Conservation (phyloP, 805 yeast species). For the Candida sithepensis region DNA sequence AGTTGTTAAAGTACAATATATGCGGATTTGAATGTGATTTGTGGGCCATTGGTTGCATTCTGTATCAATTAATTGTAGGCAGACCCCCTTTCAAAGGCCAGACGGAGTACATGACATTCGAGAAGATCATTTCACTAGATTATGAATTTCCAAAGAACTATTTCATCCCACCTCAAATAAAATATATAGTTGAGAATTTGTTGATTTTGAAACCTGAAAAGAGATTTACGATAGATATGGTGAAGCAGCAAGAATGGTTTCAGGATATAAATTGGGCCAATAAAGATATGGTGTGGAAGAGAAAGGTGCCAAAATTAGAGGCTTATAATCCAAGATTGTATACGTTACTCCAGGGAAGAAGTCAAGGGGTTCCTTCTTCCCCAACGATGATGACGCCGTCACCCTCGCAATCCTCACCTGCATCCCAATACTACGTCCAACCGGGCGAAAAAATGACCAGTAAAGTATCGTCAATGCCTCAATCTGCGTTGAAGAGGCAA, state of each 20-base stretch:
- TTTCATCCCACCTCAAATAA: conserved; percentile 56
- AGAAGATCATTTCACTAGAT: conserved; percentile 75
- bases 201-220: conserved; percentile 68
- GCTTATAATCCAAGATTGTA: conserved; percentile 50
- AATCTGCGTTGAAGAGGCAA: conserved; percentile 27
- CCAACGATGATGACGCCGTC: conserved; percentile 1
- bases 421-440: conserved; percentile 20
- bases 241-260: conserved; percentile 74
- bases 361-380: conserved; percentile 20
- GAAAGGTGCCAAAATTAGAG: conserved; percentile 62
- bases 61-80: conserved; percentile 80
- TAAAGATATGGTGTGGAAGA: conserved; percentile 64
- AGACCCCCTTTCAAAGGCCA: conserved; percentile 85
- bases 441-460: conserved; percentile 25
- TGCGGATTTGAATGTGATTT: conserved; percentile 83
- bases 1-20: conserved; percentile 67
- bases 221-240: conserved; percentile 52
- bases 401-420: conserved; percentile 6
- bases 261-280: conserved; percentile 62
- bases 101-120: conserved; percentile 83
- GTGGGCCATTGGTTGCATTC: conserved; percentile 94
- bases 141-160: conserved; percentile 63
- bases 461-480: conserved; percentile 27
- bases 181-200: conserved; percentile 63
- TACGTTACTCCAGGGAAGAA: conserved; percentile 17